phyloP scores from a whole-genome alignment of 129 eudicot species.

The Pittosporum tobira region DNA sequence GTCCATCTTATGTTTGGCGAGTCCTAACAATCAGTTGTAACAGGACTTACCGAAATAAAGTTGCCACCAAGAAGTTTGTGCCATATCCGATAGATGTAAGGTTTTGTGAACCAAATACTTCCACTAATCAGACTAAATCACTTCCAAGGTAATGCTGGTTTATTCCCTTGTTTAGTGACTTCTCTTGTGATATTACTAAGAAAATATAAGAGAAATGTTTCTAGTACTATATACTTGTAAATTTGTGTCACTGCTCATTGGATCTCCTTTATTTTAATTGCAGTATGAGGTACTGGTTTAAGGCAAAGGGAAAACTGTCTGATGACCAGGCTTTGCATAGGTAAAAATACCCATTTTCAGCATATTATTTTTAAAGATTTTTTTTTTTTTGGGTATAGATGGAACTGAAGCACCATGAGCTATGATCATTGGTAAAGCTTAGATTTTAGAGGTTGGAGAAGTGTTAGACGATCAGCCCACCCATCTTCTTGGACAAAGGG shows the following conservation, averaged over 20 bases:
- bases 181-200: neutral
- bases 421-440: too few relatives aligned
- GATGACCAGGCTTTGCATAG: slow-evolving; percentile 98
- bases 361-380: neutral
- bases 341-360: slow-evolving; percentile 30
- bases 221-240: slow-evolving; percentile 2
- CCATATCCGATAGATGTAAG: slow-evolving; percentile 97
- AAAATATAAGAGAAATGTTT: neutral
- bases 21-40: slow-evolving; percentile 14
- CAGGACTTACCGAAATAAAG: slow-evolving; percentile 96
- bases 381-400: too few relatives aligned
- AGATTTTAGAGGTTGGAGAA: too few relatives aligned
- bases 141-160: slow-evolving; percentile 59
- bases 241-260: slow-evolving; percentile 9
- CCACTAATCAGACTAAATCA: slow-evolving; percentile 71
- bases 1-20: neutral
- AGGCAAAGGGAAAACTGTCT: slow-evolving; percentile 88
- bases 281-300: slow-evolving; percentile 90
- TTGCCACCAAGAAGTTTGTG: slow-evolving; percentile 51
- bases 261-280: slow-evolving; percentile 23
- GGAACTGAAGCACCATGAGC: too few relatives aligned
- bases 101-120: slow-evolving; percentile 78
- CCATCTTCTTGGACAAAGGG: too few relatives aligned
- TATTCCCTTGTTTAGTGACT: slow-evolving; percentile 3
- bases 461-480: too few relatives aligned